Evolutionary conservation across 1,139 yeast species (phyloP).

Genomic region (Yamadazyma mexicana): DNA sequence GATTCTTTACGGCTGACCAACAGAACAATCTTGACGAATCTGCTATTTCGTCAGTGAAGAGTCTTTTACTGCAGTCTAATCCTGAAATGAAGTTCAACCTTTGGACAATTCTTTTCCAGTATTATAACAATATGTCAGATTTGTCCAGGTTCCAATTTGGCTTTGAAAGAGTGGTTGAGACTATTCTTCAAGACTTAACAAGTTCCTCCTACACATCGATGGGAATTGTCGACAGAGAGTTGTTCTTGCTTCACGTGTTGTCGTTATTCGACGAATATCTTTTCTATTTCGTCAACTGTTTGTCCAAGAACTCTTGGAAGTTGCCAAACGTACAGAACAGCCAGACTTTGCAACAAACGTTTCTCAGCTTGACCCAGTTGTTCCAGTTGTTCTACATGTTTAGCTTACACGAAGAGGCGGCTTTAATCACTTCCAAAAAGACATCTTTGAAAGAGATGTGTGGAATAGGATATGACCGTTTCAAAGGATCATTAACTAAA

Average conservation of each 20-base stretch:
- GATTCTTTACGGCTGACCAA: constrained; percentile 4
- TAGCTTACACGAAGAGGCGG: constrained; percentile 51
- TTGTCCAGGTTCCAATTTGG: constrained; percentile 50
- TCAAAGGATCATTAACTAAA: constrained; percentile 54
- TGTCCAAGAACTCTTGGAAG: constrained; percentile 24
- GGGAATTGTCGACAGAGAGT: constrained; percentile 15
- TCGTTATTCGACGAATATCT: constrained; percentile 35
- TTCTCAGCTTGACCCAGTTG: constrained; percentile 23
- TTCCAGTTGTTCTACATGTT: constrained; percentile 44
- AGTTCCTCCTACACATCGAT: constrained; percentile 14
- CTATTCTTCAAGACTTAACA: constrained; percentile 24
- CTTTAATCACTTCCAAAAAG: constrained; percentile 36
- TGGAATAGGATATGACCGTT: constrained; percentile 31
- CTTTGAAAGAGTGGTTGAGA: constrained; percentile 46
- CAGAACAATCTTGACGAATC: constrained; percentile 15
- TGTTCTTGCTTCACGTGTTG: constrained; percentile 27
- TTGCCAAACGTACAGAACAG: constrained; percentile 10
- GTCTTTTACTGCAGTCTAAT: constrained; percentile 63
- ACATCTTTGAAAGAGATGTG: constrained; percentile 32
- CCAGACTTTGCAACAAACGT: constrained; percentile 9
- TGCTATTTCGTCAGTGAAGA: constrained; percentile 48
- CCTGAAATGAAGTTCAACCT: constrained; percentile 66
- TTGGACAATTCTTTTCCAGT: constrained; percentile 73
- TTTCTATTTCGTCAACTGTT: constrained; percentile 20
- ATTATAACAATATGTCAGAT: constrained; percentile 49